A percentile compares a stretch with the other conserved stretches of the same genome.
Conservation (phyloP, 1,284 basidiomycete species). For the Sparassis latifolia region DNA sequence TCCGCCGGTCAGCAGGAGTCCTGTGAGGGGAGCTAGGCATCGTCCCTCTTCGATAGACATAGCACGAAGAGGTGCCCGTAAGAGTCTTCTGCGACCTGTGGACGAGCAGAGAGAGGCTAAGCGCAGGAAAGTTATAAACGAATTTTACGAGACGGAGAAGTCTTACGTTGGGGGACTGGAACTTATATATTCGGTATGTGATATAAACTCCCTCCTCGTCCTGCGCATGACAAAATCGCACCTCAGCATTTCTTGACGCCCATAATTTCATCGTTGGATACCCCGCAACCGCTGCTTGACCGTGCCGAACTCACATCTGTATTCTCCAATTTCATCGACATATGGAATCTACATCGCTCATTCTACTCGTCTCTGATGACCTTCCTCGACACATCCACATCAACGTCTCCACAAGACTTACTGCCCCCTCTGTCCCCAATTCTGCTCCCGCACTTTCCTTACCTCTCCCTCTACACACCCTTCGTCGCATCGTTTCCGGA, state of each 20-base stretch:
- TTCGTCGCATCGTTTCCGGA: conserved; percentile 74
- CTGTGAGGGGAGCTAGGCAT: conserved; percentile 13
- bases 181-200: conserved; percentile 69
- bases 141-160: conserved; percentile 77
- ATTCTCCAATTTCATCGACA: conserved; percentile 89
- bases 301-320: conserved; percentile 66
- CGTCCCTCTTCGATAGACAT: conserved; percentile 26
- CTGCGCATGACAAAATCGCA: neutral
- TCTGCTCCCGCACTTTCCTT: conserved; percentile 45
- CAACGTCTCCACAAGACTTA: conserved; percentile 10
- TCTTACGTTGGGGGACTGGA: conserved; percentile 77
- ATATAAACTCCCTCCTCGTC: neutral
- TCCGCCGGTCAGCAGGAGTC: conserved; percentile 13
- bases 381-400: conserved; percentile 31
- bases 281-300: conserved; percentile 58
- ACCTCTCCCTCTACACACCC: conserved; percentile 68
- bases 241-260: conserved; percentile 72
- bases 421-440: conserved; percentile 37
- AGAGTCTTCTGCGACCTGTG: conserved; percentile 24
- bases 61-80: conserved; percentile 18
- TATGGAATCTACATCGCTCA: conserved; percentile 84
- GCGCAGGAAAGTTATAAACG: conserved; percentile 51
- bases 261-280: conserved; percentile 65
- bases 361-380: conserved; percentile 57
- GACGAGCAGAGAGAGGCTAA: conserved; percentile 32